These are phyloP conservation scores for Globisporangium heterothallicum DNA, from an alignment of 352 stramenopile species.

Conservation along the genomic window DNA sequence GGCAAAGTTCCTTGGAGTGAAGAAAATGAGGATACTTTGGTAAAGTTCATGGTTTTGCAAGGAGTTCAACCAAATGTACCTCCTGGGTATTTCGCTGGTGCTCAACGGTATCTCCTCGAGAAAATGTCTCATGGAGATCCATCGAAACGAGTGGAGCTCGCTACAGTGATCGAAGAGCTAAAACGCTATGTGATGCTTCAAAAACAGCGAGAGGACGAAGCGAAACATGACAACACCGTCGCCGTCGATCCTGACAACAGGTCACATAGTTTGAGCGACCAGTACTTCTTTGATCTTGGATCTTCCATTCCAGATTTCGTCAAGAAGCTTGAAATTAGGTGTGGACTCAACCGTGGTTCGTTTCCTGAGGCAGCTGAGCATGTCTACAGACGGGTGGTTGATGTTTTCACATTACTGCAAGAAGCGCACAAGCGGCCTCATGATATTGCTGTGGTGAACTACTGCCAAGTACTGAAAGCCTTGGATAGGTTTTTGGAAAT, in stretches of 20 bases:
- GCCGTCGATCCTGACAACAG: no score
- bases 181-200: background rate
- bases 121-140: slow-evolving; percentile 3
- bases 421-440: background rate
- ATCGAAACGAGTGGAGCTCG: background rate
- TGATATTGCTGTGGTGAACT: background rate
- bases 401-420: no score
- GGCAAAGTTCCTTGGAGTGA: background rate
- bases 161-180: slow-evolving; percentile 3
- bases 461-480: slow-evolving; percentile 2
- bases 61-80: background rate
- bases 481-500: background rate
- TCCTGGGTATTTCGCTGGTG: background rate
- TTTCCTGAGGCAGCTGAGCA: no score
- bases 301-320: slow-evolving; percentile 3
- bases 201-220: no score
- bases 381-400: no score
- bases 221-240: no score
- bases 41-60: slow-evolving; percentile 1
- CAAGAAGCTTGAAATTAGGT: slow-evolving; percentile 1
- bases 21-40: background rate
- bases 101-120: slow-evolving; percentile 3
- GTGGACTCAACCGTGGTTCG: background rate
- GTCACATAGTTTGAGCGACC: no score
- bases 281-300: background rate